Conservation (phyloP, 495 filamentous ascomycete genomes). For the Thermothielavioides terrestris region DNA sequence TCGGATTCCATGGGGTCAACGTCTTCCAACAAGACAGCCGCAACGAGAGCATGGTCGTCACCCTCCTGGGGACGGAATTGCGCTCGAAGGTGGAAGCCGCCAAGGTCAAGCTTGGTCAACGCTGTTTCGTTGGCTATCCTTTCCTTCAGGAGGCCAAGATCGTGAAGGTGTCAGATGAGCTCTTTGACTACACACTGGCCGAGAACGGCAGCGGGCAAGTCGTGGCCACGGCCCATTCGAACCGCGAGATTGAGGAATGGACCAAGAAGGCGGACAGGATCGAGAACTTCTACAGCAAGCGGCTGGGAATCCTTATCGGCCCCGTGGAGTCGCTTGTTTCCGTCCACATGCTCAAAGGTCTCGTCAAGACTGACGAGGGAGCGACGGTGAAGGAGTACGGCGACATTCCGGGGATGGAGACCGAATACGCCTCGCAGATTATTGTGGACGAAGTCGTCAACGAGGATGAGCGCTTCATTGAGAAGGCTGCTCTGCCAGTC, state of each 20-base stretch:
- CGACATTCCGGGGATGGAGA: constrained; percentile 79
- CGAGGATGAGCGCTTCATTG: constrained; percentile 87
- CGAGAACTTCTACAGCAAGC: constrained; percentile 78
- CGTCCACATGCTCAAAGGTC: constrained; percentile 84
- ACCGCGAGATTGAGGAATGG: constrained; percentile 74
- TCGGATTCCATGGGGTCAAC: constrained; percentile 85
- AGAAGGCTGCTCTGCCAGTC: constrained; percentile 73
- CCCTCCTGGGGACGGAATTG: constrained; percentile 62
- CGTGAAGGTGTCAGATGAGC: constrained; percentile 78
- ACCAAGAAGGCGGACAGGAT: constrained; percentile 75
- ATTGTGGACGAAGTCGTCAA: constrained; percentile 86
- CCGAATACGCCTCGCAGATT: constrained; percentile 82
- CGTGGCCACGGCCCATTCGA: constrained; percentile 58
- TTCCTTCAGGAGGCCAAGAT: constrained; percentile 93
- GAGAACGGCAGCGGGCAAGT: constrained; percentile 51
- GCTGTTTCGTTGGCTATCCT: constrained; percentile 88
- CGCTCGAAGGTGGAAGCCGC: constrained; percentile 62
- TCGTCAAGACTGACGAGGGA: constrained; percentile 84
- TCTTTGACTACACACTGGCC: constrained; percentile 74
- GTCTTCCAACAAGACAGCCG: constrained; percentile 97
- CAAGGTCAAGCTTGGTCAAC: constrained; percentile 70
- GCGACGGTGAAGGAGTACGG: constrained; percentile 91
- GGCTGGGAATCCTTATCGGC: constrained; percentile 80
- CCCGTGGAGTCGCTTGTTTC: constrained; percentile 80
- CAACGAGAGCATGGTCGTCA: constrained; percentile 94